Evolutionary conservation across 2,329 filamentous ascomycete genomes (phyloP).

Genomic region (Paecilomyces sp.): DNA sequence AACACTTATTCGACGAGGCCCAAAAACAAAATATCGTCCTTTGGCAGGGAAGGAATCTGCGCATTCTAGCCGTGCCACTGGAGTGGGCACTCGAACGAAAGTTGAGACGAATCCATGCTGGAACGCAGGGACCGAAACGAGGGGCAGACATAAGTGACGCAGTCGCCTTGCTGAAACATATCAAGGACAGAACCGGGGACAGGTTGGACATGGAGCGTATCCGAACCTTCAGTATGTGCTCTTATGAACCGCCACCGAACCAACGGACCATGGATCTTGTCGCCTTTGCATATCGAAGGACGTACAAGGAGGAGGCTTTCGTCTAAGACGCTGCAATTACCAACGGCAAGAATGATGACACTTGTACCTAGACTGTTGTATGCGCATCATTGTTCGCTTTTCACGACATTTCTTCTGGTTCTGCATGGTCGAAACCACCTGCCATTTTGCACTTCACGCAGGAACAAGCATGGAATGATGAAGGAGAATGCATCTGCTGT

Average conservation of each 20-base stretch:
- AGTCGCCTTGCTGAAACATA: slow-evolving; percentile 20
- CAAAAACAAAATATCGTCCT: slow-evolving; percentile 24
- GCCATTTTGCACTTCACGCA: background rate
- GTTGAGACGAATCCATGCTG: slow-evolving; percentile 20
- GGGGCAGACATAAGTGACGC: slow-evolving; percentile 22
- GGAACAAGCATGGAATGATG: background rate
- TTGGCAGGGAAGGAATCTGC: slow-evolving; percentile 19
- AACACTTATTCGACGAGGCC: slow-evolving; percentile 20
- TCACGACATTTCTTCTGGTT: background rate
- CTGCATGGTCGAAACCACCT: background rate
- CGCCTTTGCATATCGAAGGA: slow-evolving; percentile 17
- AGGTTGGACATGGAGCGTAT: slow-evolving; percentile 18
- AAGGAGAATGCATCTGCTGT: background rate
- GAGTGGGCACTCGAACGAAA: slow-evolving; percentile 31
- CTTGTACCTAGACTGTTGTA: background rate
- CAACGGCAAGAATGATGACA: background rate
- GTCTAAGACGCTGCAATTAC: background rate
- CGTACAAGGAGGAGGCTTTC: background rate
- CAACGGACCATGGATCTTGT: slow-evolving; percentile 19
- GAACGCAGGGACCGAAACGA: slow-evolving; percentile 13
- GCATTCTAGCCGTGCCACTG: slow-evolving; percentile 24
- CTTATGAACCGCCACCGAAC: slow-evolving; percentile 21
- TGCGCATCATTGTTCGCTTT: background rate
- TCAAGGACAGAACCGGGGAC: slow-evolving; percentile 14
- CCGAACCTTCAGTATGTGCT: slow-evolving; percentile 19